Evolutionary conservation across 306 rosid genomes (phyloP).

Genomic region (Vicia faba): DNA sequence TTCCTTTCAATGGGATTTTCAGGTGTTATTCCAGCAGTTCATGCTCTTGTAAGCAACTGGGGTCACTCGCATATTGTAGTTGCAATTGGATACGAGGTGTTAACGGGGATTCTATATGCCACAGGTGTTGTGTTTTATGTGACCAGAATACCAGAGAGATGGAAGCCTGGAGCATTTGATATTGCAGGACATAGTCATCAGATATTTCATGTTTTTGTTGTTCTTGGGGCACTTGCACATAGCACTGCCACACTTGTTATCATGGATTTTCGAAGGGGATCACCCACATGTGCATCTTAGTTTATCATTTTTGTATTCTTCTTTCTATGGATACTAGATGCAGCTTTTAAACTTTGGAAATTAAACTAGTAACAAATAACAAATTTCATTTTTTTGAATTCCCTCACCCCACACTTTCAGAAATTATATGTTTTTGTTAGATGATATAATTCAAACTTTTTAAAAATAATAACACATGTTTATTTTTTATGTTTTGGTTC

Average conservation of each 20-base stretch:
- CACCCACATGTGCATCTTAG: constrained; percentile 6
- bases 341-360: too few relatives aligned
- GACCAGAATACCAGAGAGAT: constrained; percentile 72
- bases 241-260: constrained; percentile 57
- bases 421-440: too few relatives aligned
- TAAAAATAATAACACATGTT: too few relatives aligned
- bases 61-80: constrained; percentile 47
- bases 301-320: background rate
- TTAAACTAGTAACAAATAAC: too few relatives aligned
- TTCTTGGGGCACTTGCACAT: constrained; percentile 82
- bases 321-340: too few relatives aligned
- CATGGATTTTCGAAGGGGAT: background rate
- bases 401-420: too few relatives aligned
- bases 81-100: constrained; percentile 69
- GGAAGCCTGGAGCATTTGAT: constrained; percentile 91
- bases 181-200: constrained; percentile 97
- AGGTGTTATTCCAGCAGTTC: constrained; percentile 75
- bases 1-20: constrained; percentile 92
- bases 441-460: too few relatives aligned
- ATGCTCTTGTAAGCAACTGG: constrained; percentile 67
- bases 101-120: constrained; percentile 73
- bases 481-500: too few relatives aligned
- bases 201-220: constrained; percentile 83
- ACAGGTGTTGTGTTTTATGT: constrained; percentile 73
- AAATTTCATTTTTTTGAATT: too few relatives aligned